Base-by-base conservation (phyloP, 768 basidiomycete genomes). In the Leucocoprinus sp. region DNA sequence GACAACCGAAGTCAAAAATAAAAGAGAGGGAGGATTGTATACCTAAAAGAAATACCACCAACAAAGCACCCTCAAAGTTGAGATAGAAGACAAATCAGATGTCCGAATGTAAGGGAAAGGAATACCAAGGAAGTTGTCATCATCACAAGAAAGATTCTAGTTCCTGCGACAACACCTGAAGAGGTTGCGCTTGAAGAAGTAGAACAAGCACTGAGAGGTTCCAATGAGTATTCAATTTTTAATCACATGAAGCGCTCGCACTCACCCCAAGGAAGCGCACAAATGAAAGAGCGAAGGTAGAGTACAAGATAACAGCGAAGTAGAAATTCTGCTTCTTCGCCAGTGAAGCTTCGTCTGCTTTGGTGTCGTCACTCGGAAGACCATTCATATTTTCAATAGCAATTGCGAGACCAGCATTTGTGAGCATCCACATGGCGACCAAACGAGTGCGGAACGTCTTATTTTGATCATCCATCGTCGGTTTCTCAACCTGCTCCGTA, bases 381-480 rank as follows among this genome's bases (percentile, higher is more conserved):
- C 86, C 83, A 52, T 82, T 84, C 52, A 84, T 66, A 52, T 78
- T 88, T 62, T 84, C 79, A 45, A 91, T 85, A 26, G 82, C 76
- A 45, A 91, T 71, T 3, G 84, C 80, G 17, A 91, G 64, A 4
- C 55, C 66, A 27, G 84, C 85, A 55, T 91, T 91, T 8, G 65
- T 54, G 35, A 72, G 64, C 78, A 91, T 84, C 90, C 90, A 91
- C 43, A 74, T 68, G 9, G 83, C 78, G 34, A 92, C 88, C 18
- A 93, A 71, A 39, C 90, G 82, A 2, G 91, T 93, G 48, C 90
- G 80, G 84, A 93, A 93, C 9, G 91, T 93, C 67, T 82, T 85
- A 69, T 93, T 93, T 63, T 82, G 71, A 57, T 93, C 90, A 59
- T 93, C 90, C 74, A 84, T 71, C 1, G 78, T 91, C 3, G 90